Conservation (phyloP, 345 rosid genomes). For the Populus davidiana region DNA sequence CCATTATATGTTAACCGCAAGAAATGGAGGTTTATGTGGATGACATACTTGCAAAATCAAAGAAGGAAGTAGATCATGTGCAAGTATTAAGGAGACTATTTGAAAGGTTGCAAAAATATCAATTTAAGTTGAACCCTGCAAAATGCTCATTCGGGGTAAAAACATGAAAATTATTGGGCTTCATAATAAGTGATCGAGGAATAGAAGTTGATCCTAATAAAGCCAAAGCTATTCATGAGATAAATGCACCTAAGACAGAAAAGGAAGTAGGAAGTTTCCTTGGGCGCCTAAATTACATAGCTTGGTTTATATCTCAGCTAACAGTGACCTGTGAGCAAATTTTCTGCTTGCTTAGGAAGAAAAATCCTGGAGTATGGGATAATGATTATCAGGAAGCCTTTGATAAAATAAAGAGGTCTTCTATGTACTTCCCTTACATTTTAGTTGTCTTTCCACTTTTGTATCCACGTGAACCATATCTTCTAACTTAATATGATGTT, state of each 20-base stretch:
- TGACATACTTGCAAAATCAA: too few relatives aligned
- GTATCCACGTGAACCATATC: too few relatives aligned
- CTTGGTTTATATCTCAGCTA: not conserved
- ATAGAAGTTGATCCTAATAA: not conserved
- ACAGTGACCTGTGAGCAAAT: rapidly evolving
- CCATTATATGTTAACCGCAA: too few relatives aligned
- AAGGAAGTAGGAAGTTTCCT: not conserved
- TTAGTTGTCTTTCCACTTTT: too few relatives aligned
- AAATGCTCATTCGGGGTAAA: not conserved
- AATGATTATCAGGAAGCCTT: not conserved
- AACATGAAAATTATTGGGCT: not conserved
- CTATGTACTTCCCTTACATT: too few relatives aligned
- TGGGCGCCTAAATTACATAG: not conserved
- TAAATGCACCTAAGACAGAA: not conserved
- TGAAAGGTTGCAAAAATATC: rapidly evolving
- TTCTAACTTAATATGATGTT: too few relatives aligned
- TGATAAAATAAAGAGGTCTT: not conserved
- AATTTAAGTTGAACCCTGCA: not conserved
- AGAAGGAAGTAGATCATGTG: too few relatives aligned
- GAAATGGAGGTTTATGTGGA: too few relatives aligned
- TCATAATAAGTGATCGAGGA: not conserved
- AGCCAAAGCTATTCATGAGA: not conserved
- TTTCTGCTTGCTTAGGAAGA: not conserved
- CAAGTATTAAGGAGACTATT: too few relatives aligned
- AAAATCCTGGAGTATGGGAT: not conserved